These are phyloP conservation scores for Sugiyamaella floridensis DNA, from an alignment of 805 yeast genomes.

Conservation along the genomic window DNA sequence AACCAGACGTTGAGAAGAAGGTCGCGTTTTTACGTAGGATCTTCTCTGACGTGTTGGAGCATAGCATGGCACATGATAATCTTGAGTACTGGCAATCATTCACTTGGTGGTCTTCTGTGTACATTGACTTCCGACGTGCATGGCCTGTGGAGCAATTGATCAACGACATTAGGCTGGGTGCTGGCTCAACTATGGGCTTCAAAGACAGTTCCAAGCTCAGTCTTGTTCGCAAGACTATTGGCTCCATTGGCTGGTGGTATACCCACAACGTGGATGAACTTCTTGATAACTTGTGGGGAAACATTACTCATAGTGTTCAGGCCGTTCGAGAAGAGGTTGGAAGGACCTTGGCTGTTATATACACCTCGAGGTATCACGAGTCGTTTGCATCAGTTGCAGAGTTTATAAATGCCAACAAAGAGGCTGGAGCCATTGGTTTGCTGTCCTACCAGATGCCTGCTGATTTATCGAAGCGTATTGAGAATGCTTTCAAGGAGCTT, in stretches of 20 bases:
- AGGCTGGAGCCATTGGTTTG: conserved; percentile 34
- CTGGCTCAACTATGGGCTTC: conserved; percentile 46
- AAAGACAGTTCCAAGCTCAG: conserved; percentile 54
- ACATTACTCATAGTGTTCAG: conserved; percentile 59
- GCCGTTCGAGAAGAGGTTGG: conserved; percentile 67
- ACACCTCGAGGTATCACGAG: conserved; percentile 39
- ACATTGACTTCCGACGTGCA: conserved; percentile 51
- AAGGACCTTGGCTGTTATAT: conserved; percentile 44
- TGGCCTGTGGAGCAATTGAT: conserved; percentile 44
- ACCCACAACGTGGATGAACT: conserved; percentile 40
- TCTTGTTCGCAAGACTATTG: conserved; percentile 45
- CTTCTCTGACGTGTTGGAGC: conserved; percentile 17
- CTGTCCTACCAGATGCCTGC: conserved; percentile 26
- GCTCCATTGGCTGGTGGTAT: conserved; percentile 49
- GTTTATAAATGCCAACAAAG: conserved; percentile 36
- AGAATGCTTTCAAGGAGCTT: conserved; percentile 39
- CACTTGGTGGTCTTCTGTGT: conserved; percentile 65
- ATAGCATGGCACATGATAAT: conserved; percentile 68
- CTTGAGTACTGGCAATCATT: conserved; percentile 67
- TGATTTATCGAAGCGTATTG: conserved; percentile 34
- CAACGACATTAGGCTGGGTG: conserved; percentile 38
- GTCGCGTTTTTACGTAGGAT: conserved; percentile 35
- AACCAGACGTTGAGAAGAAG: conserved; percentile 10
- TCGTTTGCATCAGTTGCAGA: conserved; percentile 35
- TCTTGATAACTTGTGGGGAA: conserved; percentile 40